Base-by-base conservation (phyloP, 2,329 filamentous ascomycete genomes). In the Talaromyces funiculosus region DNA sequence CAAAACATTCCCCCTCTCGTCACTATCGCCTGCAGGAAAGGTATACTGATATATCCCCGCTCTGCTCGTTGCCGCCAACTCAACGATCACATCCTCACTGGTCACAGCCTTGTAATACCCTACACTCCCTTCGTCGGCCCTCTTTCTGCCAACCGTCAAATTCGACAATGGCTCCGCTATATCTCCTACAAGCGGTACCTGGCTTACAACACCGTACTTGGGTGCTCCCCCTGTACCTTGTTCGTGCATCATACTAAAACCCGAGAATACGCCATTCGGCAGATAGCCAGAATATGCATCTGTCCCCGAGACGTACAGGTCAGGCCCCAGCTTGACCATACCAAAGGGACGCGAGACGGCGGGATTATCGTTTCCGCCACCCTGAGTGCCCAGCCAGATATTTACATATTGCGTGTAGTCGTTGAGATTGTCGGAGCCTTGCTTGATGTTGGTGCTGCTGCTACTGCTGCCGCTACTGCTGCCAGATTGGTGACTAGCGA, bases 31-130 rank as follows among this genome's bases (percentile, higher is more conserved):
- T 24, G 75, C 70, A 18, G 84, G 82, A 62, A 90, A 89, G 0
- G 79, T 84, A 67, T 90, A 88, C 9, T 81, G 80, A 70, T 89
- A 90, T 2, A 90, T 69, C 2, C 86, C 84, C 0, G 85, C 80
- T 62, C 84, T 82, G 0, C 86, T 81, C 0, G 82, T 80, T 0
- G 47, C 47, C 18, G 87, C 89, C 83, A 89, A 88, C 65, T 90
- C 86, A 1, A 83, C 83, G 18, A 78, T 73, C 45, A 90, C 79
- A 0, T 82, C 82, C 33, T 80, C 82, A 49, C 80, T 77, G 29
- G 90, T 71, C 0, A 77, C 81, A 57, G 90, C 80, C 43, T 80
- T 78, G 68, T 90, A 90, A 63, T 86, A 86, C 0, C 88, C 88
- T 0, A 89, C 81, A 37, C 80, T 78, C 1, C 82, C 81, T 59